These are phyloP conservation scores for Juglanconis sp. DNA, from an alignment of 2,329 filamentous ascomycete genomes.

Conservation along the genomic window DNA sequence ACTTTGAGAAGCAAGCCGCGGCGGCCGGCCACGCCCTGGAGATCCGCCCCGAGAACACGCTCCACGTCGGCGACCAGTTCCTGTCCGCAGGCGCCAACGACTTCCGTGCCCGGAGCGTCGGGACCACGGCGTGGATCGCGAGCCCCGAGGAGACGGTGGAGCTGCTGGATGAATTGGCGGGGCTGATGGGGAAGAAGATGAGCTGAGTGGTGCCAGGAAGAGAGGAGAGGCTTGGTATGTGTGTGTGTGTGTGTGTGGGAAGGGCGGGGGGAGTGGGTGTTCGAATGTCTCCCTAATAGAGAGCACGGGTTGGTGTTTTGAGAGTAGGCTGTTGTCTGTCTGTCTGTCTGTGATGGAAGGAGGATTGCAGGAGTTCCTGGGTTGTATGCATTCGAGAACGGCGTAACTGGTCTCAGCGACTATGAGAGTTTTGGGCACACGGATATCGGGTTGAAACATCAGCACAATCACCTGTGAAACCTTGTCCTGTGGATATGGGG, in stretches of 20 bases:
- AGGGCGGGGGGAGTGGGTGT: no score
- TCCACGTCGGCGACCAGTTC: slow-evolving; percentile 97
- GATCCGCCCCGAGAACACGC: slow-evolving; percentile 71
- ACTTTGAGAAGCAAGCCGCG: slow-evolving; percentile 61
- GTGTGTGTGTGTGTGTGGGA: no score
- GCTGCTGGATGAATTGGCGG: slow-evolving; percentile 77
- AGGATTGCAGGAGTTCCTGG: not conserved
- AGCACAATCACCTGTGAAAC: not conserved
- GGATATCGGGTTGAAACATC: no score
- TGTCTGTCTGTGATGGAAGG: not conserved
- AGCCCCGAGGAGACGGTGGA: slow-evolving; percentile 88
- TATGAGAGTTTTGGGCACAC: not conserved
- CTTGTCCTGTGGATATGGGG: not conserved
- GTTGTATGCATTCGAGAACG: not conserved
- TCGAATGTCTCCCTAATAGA: no score
- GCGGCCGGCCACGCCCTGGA: slow-evolving; percentile 5
- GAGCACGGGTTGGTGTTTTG: no score
- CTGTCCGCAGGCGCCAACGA: slow-evolving; percentile 93
- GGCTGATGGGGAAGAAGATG: slow-evolving; percentile 49
- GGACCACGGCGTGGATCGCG: slow-evolving; percentile 95
- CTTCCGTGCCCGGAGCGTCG: slow-evolving; percentile 89
- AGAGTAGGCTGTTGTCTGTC: not conserved
- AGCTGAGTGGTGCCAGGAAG: slow-evolving; percentile 19
- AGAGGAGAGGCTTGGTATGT: no score
- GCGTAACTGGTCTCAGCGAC: not conserved